Base-by-base conservation (phyloP, 2,329 filamentous ascomycete genomes). In the Stagonosporopsis vannaccii region DNA sequence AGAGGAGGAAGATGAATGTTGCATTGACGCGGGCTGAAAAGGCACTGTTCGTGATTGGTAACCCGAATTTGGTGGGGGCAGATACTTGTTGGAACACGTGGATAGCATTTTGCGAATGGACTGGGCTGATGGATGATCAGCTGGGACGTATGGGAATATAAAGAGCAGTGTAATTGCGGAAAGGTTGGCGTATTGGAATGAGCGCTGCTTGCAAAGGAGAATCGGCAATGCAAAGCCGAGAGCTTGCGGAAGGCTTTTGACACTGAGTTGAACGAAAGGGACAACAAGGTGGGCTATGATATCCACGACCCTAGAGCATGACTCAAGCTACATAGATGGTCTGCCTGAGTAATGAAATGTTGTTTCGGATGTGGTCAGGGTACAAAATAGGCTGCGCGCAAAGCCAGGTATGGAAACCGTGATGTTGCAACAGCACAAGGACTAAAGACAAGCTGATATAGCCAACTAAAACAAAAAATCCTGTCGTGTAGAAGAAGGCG, bases 21-120 rank as follows among this genome's bases (percentile, higher is more conserved):
- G 78, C 78, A 3, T 59, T 80, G n/a, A 81, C 79, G 6, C 60
- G 78, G 40, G 77, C 79, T 1, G 79, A 75, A 59, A 72, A 79
- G 60, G 79, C 67, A 1, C 61, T 80, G 7, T 53, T 81, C 15
- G 76, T 80, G 5, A 69, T 81, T 43, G 78, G 79, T 1, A 77
- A 73, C 55, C 75, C 75, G 6, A 65, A 68, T 40, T 67, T 79
- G 8, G 58, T 80, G 42, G 64, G 59, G 11, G 58, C 56, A 23
- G 78, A 81, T 59, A 60, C 69, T 25, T 58, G 68, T 45, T 81
- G 79, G 79, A 56, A 59, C 20, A 58, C 58, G 8, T 78, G 75
- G 50, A 36, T 79, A 51, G 65, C 61, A 6, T 79, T 79, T 60
- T 78, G 77, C 60, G 60, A 58, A 43, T 59, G 78, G 36, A 78